Conservation (phyloP, 2,329 filamentous ascomycete genomes). For the Lecanoromycetidae sp. region DNA sequence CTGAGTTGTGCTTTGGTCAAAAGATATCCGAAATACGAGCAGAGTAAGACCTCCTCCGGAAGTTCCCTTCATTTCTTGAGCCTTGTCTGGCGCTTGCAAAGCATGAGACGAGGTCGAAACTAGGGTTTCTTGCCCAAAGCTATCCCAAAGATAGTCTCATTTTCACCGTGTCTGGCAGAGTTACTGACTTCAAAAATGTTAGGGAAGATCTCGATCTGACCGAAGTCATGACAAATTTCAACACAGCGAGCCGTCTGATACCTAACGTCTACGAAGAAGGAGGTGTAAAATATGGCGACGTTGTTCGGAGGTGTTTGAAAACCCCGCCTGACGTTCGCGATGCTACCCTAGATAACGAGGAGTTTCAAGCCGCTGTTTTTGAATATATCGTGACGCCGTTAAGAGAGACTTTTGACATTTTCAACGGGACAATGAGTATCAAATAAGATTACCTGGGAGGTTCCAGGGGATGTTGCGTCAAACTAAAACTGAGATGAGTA, state of each 20-base stretch:
- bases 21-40: slow-evolving; percentile 12
- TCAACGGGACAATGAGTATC: slow-evolving; percentile 15
- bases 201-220: background rate
- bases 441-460: no score
- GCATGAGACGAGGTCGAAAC: no score
- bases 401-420: slow-evolving; percentile 12
- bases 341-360: slow-evolving; percentile 12
- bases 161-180: no score
- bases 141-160: no score
- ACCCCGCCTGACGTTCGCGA: slow-evolving; percentile 11
- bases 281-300: slow-evolving; percentile 15
- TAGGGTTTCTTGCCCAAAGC: no score
- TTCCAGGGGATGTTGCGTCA: no score
- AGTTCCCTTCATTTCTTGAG: no score
- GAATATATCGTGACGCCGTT: slow-evolving; percentile 16
- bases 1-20: slow-evolving; percentile 18
- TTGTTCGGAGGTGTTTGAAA: slow-evolving; percentile 16
- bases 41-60: no score
- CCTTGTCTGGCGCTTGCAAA: no score
- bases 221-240: slow-evolving; percentile 1
- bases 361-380: slow-evolving; percentile 17
- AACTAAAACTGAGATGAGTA: no score
- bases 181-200: no score
- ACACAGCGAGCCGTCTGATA: background rate
- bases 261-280: slow-evolving; percentile 2